A percentile compares a stretch with the other conserved stretches of the same genome.
Conservation (phyloP, 306 rosid species). For the Herpetospermum pedunculosum region DNA sequence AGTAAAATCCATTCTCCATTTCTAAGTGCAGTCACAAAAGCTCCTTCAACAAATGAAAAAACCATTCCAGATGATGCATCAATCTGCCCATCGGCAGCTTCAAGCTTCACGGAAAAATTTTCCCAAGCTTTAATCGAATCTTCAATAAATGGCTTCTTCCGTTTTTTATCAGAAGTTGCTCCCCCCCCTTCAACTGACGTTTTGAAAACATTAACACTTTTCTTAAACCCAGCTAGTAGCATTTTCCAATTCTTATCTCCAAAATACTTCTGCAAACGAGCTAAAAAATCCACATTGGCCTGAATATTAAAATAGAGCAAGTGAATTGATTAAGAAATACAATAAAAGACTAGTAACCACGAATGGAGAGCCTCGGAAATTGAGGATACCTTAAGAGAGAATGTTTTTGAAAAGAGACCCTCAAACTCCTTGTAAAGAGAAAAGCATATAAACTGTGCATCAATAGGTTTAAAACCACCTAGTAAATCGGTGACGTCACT, state of each 20-base stretch:
- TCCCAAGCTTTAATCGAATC: constrained; percentile 55
- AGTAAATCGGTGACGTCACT: constrained; percentile 80
- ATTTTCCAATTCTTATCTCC: constrained; percentile 40
- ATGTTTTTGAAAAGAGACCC: constrained; percentile 40
- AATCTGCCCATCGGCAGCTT: constrained; percentile 26
- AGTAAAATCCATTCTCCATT: constrained; percentile 94
- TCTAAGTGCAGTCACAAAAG: constrained; percentile 74
- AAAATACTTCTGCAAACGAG: constrained; percentile 22
- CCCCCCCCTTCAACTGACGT: constrained; percentile 23
- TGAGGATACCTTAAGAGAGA: constrained; percentile 37
- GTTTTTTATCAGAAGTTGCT: constrained; percentile 34
- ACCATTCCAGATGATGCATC: constrained; percentile 57
- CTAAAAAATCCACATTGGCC: constrained; percentile 27
- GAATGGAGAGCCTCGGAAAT: neutral
- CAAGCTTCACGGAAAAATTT: constrained; percentile 40
- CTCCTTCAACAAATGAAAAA: constrained; percentile 94
- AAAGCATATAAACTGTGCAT: constrained; percentile 37
- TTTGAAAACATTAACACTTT: constrained; percentile 22
- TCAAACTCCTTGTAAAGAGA: constrained; percentile 53
- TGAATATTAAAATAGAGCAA: constrained; percentile 24
- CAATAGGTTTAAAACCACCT: constrained; percentile 86
- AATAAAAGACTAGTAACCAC: constrained; percentile 8
- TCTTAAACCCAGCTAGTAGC: constrained; percentile 32
- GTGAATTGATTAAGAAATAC: constrained; percentile 7
- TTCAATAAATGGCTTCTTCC: constrained; percentile 51